A percentile compares a stretch with the other conserved stretches of the same genome.
Evolutionary conservation across 2,329 filamentous ascomycete genomes (phyloP).

Genomic region (Colletotrichum coccodes): DNA sequence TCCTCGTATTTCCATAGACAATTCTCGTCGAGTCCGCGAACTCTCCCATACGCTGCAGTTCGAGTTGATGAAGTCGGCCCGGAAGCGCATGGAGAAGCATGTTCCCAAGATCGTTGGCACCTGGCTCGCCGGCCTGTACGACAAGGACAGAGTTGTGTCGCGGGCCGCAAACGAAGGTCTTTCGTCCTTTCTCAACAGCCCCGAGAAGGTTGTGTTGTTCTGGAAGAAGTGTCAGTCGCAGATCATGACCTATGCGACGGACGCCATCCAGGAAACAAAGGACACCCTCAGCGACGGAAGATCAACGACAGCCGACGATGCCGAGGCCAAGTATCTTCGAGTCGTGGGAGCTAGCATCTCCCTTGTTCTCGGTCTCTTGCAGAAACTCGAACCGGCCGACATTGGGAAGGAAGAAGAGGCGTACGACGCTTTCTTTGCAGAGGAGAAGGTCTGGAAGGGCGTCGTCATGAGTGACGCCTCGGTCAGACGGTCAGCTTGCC

Average conservation of each 20-base stretch:
- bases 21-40: slow-evolving; percentile 87
- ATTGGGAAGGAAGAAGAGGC: slow-evolving; percentile 67
- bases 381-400: slow-evolving; percentile 60
- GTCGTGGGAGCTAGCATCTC: slow-evolving; percentile 70
- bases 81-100: slow-evolving; percentile 85
- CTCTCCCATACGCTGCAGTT: slow-evolving; percentile 81
- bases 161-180: slow-evolving; percentile 83
- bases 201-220: slow-evolving; percentile 81
- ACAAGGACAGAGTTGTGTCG: slow-evolving; percentile 81
- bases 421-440: slow-evolving; percentile 74
- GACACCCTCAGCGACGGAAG: slow-evolving; percentile 90
- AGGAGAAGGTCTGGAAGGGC: slow-evolving; percentile 74
- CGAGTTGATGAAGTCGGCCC: slow-evolving; percentile 68
- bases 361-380: slow-evolving; percentile 63
- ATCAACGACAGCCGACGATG: slow-evolving; percentile 84
- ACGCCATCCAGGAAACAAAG: slow-evolving; percentile 82
- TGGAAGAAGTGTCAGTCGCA: slow-evolving; percentile 84
- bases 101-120: slow-evolving; percentile 82
- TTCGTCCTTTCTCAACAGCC: slow-evolving; percentile 77
- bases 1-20: slow-evolving; percentile 90
- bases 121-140: slow-evolving; percentile 93
- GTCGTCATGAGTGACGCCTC: slow-evolving; percentile 70
- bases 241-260: slow-evolving; percentile 84
- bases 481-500: slow-evolving; percentile 62
- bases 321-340: slow-evolving; percentile 84